Conservation (phyloP, 1,284 basidiomycete genomes). For the Crocinoboletus sp. region DNA sequence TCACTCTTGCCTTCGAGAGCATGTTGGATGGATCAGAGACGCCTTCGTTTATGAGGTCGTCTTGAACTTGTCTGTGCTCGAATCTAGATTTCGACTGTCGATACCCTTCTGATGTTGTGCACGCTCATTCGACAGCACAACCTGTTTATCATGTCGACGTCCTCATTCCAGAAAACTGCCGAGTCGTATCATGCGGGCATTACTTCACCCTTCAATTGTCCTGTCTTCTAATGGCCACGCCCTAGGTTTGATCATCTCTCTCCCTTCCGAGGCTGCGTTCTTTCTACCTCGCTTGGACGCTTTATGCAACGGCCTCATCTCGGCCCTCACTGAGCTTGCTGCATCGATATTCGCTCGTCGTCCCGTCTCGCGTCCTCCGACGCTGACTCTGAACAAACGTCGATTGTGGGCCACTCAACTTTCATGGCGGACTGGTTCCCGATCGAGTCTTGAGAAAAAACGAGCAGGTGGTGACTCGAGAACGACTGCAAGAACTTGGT, state of each 20-base stretch:
- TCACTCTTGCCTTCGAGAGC: background rate
- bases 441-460: no score
- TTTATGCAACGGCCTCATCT: slow-evolving; percentile 62
- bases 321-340: slow-evolving; percentile 60
- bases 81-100: slow-evolving; percentile 54
- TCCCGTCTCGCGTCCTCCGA: no score
- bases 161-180: slow-evolving; percentile 11
- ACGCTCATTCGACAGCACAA: slow-evolving; percentile 2
- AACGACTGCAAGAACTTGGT: no score
- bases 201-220: slow-evolving; percentile 1
- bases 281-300: slow-evolving; percentile 69
- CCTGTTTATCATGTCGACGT: slow-evolving; percentile 13
- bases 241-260: slow-evolving; percentile 73
- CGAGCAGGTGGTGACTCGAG: no score
- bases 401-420: no score
- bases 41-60: slow-evolving; percentile 53
- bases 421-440: no score
- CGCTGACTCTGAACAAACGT: no score
- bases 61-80: slow-evolving; percentile 42
- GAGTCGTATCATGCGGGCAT: slow-evolving; percentile 9
- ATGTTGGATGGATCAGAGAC: slow-evolving; percentile 6
- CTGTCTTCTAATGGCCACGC: slow-evolving; percentile 15
- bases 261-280: slow-evolving; percentile 80
- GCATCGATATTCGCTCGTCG: slow-evolving; percentile 54
- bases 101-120: slow-evolving; percentile 11